These are phyloP conservation scores for Macrolepiota fuliginosa DNA, from an alignment of 768 basidiomycete species.

Conservation along the genomic window DNA sequence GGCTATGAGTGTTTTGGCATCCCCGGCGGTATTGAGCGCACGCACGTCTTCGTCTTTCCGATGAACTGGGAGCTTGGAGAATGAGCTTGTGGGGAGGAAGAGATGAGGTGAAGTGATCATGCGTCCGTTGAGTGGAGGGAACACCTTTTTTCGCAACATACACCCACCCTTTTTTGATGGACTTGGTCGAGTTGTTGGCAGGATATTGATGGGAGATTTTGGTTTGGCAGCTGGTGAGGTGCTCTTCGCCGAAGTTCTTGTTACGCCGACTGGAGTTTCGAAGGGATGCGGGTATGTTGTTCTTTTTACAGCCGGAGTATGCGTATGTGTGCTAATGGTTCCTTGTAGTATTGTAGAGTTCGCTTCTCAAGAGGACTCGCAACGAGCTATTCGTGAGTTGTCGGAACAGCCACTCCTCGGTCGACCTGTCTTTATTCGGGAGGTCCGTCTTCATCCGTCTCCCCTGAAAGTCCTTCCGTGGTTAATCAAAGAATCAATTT, in stretches of 20 bases:
- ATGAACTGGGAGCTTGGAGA: conserved; percentile 39
- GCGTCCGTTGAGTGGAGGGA: conserved; percentile 18
- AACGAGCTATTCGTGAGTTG: conserved; percentile 85
- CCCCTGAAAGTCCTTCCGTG: not conserved
- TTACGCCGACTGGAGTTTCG: conserved; percentile 94
- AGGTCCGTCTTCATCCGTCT: conserved; percentile 50
- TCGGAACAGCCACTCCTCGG: conserved; percentile 90
- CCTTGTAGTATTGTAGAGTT: conserved; percentile 88
- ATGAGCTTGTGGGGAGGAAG: conserved; percentile 30
- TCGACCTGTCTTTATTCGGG: conserved; percentile 93
- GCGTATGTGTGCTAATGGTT: conserved; percentile 17
- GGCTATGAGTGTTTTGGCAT: not conserved
- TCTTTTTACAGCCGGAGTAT: not conserved
- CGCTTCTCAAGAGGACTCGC: conserved; percentile 83
- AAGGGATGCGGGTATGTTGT: conserved; percentile 96
- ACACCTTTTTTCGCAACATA: conserved; percentile 28
- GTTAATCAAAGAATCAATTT: conserved; percentile 3
- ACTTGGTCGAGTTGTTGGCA: conserved; percentile 57
- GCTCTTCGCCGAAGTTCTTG: conserved; percentile 98
- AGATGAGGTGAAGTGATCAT: conserved; percentile 13
- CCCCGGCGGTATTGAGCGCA: not conserved
- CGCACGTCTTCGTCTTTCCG: conserved; percentile 27
- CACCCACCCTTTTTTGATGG: conserved; percentile 40
- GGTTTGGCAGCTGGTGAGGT: conserved; percentile 98
- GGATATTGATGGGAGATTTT: conserved; percentile 94